Evolutionary conservation across 495 filamentous ascomycete genomes (phyloP), one percentile per base, ranked within the genome.

Genomic region (Rusavskia elegans): DNA sequence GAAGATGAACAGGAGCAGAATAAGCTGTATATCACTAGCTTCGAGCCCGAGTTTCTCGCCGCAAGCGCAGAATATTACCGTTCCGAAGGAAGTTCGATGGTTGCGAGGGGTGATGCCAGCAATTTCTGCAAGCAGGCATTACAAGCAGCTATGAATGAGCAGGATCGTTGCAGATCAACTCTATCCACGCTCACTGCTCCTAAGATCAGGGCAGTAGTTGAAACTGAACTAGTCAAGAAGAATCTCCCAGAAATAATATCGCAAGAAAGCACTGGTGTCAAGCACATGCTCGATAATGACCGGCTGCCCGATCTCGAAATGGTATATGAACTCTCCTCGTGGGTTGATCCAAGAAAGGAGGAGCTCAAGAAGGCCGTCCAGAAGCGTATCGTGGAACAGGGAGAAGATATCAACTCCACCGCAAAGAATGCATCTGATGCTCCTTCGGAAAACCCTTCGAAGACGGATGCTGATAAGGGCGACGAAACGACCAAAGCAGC

Each of bases 241-340:
- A 83, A 87, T 50, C 77, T 96, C 13, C 68, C 76, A 4, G 89
- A 94, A 14, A 83, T 99, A 48, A 78, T 97, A 52, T 75, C 79
- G 21, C 77, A 95, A 61, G 85, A 95, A 58, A 79, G 79, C 1
- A 94, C 81, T 49, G 92, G 92, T 19, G 78, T 96, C 46, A 78
- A 77, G 49, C 75, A 74, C 59, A 99, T 99, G 92, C 81, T 97
- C 38, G 88, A 96, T 59, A 85, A 95, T 55, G 84, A 96, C 59
- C 77, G 81, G 44, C 48, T 83, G 16, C 79, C 85, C 7, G 89
- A 88, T 54, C 68, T 99, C 9, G 66, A 69, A 14, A 82, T 86
- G 48, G 71, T 96, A 6, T 96, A 89, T 61, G 67, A 79, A 19
- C 77, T 95, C 9, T 82, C 89, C 53, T 65, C 82, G 5, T 72